These are phyloP conservation scores for Calonectria honghensis DNA, from an alignment of 2,329 filamentous ascomycete species.

Conservation along the genomic window DNA sequence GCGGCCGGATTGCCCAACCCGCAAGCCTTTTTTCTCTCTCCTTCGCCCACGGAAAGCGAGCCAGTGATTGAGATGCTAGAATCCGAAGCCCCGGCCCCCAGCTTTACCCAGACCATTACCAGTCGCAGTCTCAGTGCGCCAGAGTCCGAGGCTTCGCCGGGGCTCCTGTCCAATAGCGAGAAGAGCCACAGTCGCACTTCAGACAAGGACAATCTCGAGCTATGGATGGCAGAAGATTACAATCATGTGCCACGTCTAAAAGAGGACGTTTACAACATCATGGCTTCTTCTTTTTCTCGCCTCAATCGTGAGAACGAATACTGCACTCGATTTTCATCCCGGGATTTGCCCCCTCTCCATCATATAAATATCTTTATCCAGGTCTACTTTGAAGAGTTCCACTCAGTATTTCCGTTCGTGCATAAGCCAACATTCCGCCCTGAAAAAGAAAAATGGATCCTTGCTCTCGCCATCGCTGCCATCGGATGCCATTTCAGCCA, in stretches of 20 bases:
- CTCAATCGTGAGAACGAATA: constrained; percentile 10
- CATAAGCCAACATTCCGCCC: constrained; percentile 1
- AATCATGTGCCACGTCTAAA: neutral
- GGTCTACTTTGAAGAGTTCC: constrained; percentile 17
- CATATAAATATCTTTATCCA: neutral
- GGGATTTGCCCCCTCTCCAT: neutral
- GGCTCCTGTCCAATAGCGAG: neutral
- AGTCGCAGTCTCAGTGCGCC: neutral
- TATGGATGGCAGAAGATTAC: constrained; percentile 10
- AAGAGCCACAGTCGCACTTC: neutral
- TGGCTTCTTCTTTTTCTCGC: neutral
- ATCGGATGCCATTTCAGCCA: neutral
- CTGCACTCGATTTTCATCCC: neutral
- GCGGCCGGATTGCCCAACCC: neutral
- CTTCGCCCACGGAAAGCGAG: neutral
- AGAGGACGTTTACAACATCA: neutral
- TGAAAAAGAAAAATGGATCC: neutral
- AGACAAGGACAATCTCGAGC: neutral
- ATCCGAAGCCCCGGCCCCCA: neutral
- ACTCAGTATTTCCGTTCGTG: neutral
- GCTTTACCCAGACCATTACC: neutral
- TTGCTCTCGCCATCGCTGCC: neutral
- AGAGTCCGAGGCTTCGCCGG: neutral
- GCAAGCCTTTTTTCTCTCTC: neutral
- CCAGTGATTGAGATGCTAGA: constrained; percentile 2